Conservation (phyloP, 1,139 yeast genomes). For the Lodderomyces metapsilosis region DNA sequence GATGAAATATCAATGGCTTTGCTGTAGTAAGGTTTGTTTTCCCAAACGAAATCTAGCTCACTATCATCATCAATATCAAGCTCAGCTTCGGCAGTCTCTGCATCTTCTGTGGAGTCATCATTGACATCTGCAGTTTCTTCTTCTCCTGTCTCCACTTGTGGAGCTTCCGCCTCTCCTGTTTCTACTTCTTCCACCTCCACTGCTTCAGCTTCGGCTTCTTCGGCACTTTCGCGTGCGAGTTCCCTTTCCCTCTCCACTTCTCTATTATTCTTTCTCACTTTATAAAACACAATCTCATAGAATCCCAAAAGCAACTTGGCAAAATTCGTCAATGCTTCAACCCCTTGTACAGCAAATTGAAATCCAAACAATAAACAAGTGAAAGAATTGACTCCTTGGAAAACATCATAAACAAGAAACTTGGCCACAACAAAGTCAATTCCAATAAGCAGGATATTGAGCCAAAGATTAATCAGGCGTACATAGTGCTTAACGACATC, state of each 20-base stretch:
- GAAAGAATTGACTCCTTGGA: constrained; percentile 49
- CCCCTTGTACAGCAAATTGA: constrained; percentile 66
- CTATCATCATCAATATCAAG: constrained; percentile 33
- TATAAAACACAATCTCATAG: constrained; percentile 49
- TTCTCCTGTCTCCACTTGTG: constrained; percentile 45
- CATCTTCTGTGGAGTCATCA: no score
- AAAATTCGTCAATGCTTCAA: constrained; percentile 50
- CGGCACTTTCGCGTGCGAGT: constrained; percentile 8
- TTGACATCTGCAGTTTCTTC: no score
- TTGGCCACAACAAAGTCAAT: constrained; percentile 55
- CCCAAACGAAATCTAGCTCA: constrained; percentile 66
- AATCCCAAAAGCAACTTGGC: constrained; percentile 54
- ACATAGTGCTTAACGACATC: constrained; percentile 11
- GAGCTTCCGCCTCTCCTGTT: constrained; percentile 25
- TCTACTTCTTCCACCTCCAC: constrained; percentile 45
- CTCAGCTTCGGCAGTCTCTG: constrained; percentile 6
- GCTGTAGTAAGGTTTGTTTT: constrained; percentile 59
- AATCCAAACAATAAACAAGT: constrained; percentile 67
- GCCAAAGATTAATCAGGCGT: constrained; percentile 20
- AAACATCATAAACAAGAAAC: constrained; percentile 58
- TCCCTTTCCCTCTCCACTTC: constrained; percentile 9
- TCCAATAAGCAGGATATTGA: constrained; percentile 40
- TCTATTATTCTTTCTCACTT: constrained; percentile 10
- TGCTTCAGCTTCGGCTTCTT: constrained; percentile 16
- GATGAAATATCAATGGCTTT: constrained; percentile 58